These are phyloP conservation scores for Nannochloris sp. DNA, from an alignment of 139 green algal species.

Conservation along the genomic window DNA sequence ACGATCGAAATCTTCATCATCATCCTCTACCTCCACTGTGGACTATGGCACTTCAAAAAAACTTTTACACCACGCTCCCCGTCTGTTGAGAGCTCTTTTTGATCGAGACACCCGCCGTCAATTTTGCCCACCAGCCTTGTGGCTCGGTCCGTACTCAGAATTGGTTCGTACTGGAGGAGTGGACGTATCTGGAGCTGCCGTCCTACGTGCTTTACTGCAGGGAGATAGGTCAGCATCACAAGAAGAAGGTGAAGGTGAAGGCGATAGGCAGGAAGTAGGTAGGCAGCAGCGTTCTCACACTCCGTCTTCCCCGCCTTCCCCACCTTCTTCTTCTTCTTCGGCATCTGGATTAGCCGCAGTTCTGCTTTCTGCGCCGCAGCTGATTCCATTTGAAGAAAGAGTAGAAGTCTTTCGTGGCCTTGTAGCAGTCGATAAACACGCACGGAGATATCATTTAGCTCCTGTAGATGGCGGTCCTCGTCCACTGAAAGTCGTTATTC, in stretches of 20 bases:
- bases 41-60: neutral
- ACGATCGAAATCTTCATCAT: neutral
- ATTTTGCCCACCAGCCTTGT: slow-evolving; percentile 73
- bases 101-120: slow-evolving; percentile 59
- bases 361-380: slow-evolving; percentile 51
- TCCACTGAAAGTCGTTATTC: slow-evolving; percentile 33
- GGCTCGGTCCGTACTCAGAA: slow-evolving; percentile 70
- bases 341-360: slow-evolving; percentile 43
- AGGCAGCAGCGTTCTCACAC: neutral
- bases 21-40: neutral
- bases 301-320: neutral
- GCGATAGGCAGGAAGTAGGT: too few species aligned
- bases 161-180: slow-evolving; percentile 1
- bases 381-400: slow-evolving; percentile 57
- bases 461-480: slow-evolving; percentile 34
- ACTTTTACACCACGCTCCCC: neutral
- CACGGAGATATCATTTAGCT: slow-evolving; percentile 29
- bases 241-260: neutral
- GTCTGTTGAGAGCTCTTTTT: slow-evolving; percentile 49
- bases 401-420: slow-evolving; percentile 54
- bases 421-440: slow-evolving; percentile 44
- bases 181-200: slow-evolving; percentile 27
- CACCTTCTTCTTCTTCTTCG: too few species aligned
- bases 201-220: slow-evolving; percentile 20
- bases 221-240: too few species aligned